Evolutionary conservation across 768 basidiomycete species (phyloP).

Genomic region (Infundibulicybe gibba): DNA sequence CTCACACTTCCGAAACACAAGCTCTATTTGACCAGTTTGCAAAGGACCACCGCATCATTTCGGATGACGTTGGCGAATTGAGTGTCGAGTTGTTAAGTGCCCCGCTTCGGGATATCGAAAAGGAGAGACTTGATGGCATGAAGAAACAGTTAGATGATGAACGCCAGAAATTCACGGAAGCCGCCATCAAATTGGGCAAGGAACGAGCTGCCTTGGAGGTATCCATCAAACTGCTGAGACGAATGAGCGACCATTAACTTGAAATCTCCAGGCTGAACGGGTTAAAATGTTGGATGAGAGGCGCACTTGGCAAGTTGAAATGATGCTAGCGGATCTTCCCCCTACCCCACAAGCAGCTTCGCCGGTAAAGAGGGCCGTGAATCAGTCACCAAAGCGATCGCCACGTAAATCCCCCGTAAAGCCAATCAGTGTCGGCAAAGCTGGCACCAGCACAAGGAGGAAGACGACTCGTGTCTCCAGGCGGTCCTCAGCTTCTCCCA

Average conservation of each 20-base stretch:
- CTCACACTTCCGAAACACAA: constrained; percentile 41
- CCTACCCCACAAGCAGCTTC: constrained; percentile 34
- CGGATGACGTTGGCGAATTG: constrained; percentile 34
- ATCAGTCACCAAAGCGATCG: constrained; percentile 21
- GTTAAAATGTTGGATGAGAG: constrained; percentile 64
- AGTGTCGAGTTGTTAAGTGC: constrained; percentile 51
- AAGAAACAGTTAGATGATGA: constrained; percentile 62
- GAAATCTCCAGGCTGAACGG: constrained; percentile 50
- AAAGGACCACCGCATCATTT: constrained; percentile 33
- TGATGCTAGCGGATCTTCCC: constrained; percentile 56
- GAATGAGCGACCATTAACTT: constrained; percentile 3
- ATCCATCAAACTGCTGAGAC: constrained; percentile 3
- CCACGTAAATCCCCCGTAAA: constrained; percentile 40
- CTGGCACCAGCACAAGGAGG: constrained; percentile 28
- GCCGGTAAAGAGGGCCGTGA: constrained; percentile 7
- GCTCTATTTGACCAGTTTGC: constrained; percentile 55
- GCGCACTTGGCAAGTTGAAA: constrained; percentile 66
- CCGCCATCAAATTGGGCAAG: constrained; percentile 56
- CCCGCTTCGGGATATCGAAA: constrained; percentile 53
- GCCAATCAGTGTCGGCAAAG: constrained; percentile 44
- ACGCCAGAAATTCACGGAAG: constrained; percentile 59
- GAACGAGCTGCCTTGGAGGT: constrained; percentile 72
- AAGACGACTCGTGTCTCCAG: constrained; percentile 45
- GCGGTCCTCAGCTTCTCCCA: constrained; percentile 35
- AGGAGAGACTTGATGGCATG: constrained; percentile 47